These are phyloP conservation scores for Cruciata laevipes DNA, from an alignment of 257 asterid genomes.

Conservation along the genomic window DNA sequence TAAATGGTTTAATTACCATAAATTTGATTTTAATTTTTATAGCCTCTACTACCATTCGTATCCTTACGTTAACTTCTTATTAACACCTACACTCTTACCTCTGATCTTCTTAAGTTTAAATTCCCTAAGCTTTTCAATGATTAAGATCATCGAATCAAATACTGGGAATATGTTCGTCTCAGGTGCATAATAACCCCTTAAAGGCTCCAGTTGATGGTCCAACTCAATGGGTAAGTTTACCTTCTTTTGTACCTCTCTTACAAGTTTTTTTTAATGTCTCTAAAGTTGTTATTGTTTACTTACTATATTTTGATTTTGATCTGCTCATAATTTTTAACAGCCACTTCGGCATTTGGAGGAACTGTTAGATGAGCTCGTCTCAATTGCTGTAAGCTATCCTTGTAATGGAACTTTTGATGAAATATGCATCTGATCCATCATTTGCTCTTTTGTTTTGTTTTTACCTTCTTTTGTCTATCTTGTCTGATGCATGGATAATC, in stretches of 20 bases:
- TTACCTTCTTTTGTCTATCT: neutral
- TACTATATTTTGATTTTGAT: slow-evolving; percentile 10
- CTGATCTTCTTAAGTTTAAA: neutral
- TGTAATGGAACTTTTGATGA: neutral
- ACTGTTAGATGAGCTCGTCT: slow-evolving; percentile 70
- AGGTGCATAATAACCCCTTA: slow-evolving; percentile 91
- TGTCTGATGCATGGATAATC: neutral
- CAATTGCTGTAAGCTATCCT: slow-evolving; percentile 65
- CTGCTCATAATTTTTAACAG: slow-evolving; percentile 24
- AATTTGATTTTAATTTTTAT: neutral
- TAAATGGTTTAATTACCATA: neutral
- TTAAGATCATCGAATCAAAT: neutral
- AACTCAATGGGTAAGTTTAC: slow-evolving; percentile 82
- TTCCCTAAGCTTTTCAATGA: neutral
- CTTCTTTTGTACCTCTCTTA: neutral
- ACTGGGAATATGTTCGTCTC: neutral
- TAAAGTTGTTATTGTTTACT: neutral
- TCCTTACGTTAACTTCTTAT: neutral
- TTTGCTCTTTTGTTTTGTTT: neutral
- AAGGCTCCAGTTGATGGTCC: slow-evolving; percentile 99
- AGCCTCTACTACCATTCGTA: neutral
- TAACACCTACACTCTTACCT: neutral
- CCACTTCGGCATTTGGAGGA: slow-evolving; percentile 94
- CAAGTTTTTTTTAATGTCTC: neutral
- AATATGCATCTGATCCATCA: neutral